phyloP scores from a whole-genome alignment of 2,329 filamentous ascomycete genomes.

The Fusarium sp. region DNA sequence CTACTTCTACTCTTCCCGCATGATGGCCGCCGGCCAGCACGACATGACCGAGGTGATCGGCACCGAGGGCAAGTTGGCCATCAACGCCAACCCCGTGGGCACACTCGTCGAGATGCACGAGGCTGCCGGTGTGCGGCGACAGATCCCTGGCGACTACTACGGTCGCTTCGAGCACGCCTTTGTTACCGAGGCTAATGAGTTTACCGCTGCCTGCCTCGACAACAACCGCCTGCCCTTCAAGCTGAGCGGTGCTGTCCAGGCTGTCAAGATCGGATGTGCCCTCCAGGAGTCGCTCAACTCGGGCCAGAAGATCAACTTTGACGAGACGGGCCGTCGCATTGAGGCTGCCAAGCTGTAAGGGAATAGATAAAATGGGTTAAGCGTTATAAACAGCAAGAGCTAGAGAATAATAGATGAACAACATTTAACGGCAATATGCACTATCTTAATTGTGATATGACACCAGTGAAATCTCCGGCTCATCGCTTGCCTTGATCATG shows the following conservation, averaged over 20 bases:
- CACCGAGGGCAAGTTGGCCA: conserved; percentile 71
- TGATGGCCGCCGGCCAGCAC: conserved; percentile 77
- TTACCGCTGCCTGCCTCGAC: conserved; percentile 70
- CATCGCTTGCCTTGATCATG: neutral
- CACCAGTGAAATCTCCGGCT: neutral
- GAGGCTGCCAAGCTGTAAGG: conserved; percentile 40
- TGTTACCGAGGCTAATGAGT: conserved; percentile 73
- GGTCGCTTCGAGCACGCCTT: conserved; percentile 74
- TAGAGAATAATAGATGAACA: conserved; percentile 17
- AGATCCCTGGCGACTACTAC: conserved; percentile 72
- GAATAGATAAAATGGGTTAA: neutral
- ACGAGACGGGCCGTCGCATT: conserved; percentile 53
- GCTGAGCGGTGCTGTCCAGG: conserved; percentile 68
- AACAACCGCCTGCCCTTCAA: conserved; percentile 67
- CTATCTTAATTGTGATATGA: neutral
- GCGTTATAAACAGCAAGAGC: neutral
- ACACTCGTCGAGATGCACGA: conserved; percentile 69
- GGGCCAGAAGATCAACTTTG: conserved; percentile 70
- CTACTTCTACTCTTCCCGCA: conserved; percentile 73
- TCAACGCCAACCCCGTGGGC: conserved; percentile 69
- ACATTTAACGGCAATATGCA: neutral
- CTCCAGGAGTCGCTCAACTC: conserved; percentile 69
- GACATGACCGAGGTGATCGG: conserved; percentile 77
- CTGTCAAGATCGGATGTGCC: conserved; percentile 71
- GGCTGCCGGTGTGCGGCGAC: conserved; percentile 61